Base-by-base conservation (phyloP, 345 rosid species). In the Cardamine chenopodiifolia region DNA sequence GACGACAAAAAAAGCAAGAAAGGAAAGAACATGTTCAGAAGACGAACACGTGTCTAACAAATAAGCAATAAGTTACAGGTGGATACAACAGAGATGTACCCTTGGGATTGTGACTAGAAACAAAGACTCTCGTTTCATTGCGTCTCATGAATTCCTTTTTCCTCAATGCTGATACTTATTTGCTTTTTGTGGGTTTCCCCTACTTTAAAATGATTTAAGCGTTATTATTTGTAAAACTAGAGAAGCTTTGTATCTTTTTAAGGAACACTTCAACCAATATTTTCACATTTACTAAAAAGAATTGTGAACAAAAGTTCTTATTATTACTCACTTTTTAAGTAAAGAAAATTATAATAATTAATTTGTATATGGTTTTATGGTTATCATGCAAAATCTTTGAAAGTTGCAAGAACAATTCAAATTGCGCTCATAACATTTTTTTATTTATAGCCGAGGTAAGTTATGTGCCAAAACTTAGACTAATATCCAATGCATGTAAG, bases 121-220 rank as follows among this genome's bases (percentile, higher is more conserved):
- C 57, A 42, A 50, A 68, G 53, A 68, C 47, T 29, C 17, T 75
- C 58, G 61, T 75, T 69, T 52, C 39, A 60, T 52, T 50, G 79
- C 68, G 29, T 68, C 79, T 68, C 79, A 74, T 75, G 79, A 75
- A 67, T 19, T 13, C 14, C 29, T 23, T 74, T 58, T 66, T 66
- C 60, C 17, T n/a, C 40, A 57, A 4, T 34, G 58, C 61, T 40
- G 44, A 47, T 58, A 74, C 44, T 18, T 32, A 3, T 5, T 32
- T 45, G 40, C 13, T 28, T 54, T 40, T 54, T 42, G 37, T 53
- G 55, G 62, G 22, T 42, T 31, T 53, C 55, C 54, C 44, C 29
- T 20, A 1, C 22, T 26, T 64, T 55, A 40, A 17, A 54, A 53
- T 25, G 25, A 15, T 31, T 62, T 13, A 62, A 62, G 45, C 37